phyloP scores from a whole-genome alignment of 2,329 filamentous ascomycete species.

The Penicillium corylophilum region DNA sequence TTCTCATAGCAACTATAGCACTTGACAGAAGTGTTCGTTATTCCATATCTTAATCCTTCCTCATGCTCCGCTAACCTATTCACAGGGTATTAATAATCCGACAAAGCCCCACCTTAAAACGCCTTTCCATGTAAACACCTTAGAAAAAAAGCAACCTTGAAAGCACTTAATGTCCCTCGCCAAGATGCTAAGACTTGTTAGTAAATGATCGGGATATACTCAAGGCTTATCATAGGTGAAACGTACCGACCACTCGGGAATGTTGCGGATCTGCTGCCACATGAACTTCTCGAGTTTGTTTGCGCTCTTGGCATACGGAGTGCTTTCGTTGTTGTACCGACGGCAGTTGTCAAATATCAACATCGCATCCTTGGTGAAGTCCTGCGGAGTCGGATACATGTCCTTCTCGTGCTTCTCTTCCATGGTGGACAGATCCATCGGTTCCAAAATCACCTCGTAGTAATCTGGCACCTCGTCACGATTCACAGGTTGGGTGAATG shows the following conservation, averaged over 20 bases:
- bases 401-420: slow-evolving; percentile 93
- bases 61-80: slow-evolving; percentile 12
- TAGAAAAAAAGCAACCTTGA: slow-evolving; percentile 5
- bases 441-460: slow-evolving; percentile 96
- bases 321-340: slow-evolving; percentile 93
- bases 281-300: slow-evolving; percentile 92
- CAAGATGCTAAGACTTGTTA: slow-evolving; percentile 37
- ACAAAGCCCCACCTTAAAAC: slow-evolving; percentile 10
- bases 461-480: slow-evolving; percentile 97
- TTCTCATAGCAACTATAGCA: no score
- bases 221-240: not conserved
- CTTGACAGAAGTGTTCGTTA: not conserved
- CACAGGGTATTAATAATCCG: slow-evolving; percentile 22
- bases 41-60: slow-evolving; percentile 4
- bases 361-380: slow-evolving; percentile 84
- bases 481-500: slow-evolving; percentile 90
- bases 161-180: slow-evolving; percentile 33
- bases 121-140: slow-evolving; percentile 18
- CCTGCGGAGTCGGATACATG: slow-evolving; percentile 84
- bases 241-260: slow-evolving; percentile 82
- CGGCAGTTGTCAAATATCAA: slow-evolving; percentile 94
- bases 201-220: not conserved
- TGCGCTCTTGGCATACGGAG: slow-evolving; percentile 90
- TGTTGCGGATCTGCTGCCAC: slow-evolving; percentile 88
- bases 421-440: slow-evolving; percentile 96